These are phyloP conservation scores for Acanthamoeba pearcei DNA, from an alignment of 208 protist species.

Conservation along the genomic window DNA sequence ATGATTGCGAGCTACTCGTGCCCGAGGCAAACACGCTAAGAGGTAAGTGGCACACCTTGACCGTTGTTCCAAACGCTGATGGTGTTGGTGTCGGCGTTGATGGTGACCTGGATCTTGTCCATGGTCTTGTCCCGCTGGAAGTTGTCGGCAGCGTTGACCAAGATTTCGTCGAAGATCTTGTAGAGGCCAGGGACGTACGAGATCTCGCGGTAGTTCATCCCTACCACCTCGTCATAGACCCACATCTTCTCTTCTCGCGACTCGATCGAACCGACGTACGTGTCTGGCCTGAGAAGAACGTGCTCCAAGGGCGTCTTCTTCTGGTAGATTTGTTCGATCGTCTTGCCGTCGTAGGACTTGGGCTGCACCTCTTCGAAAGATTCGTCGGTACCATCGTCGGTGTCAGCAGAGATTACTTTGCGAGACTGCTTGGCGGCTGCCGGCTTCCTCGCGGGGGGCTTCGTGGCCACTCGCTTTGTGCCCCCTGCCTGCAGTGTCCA, in stretches of 20 bases:
- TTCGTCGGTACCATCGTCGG: not conserved
- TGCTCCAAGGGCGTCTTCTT: slow-evolving; percentile 99
- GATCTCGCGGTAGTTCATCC: slow-evolving; percentile 96
- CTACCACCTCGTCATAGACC: slow-evolving; percentile 94
- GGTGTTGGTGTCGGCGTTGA: slow-evolving; percentile 93
- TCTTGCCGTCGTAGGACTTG: slow-evolving; percentile 55
- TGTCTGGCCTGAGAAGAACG: slow-evolving; percentile 98
- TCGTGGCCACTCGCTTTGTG: not conserved
- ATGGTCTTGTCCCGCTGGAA: slow-evolving; percentile 96
- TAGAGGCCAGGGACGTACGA: slow-evolving; percentile 99
- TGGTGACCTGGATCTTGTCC: slow-evolving; percentile 92
- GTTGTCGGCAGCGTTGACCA: slow-evolving; percentile 99
- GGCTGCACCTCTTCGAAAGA: slow-evolving; percentile 44
- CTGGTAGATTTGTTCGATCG: slow-evolving; percentile 91
- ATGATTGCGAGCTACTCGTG: not conserved
- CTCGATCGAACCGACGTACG: slow-evolving; percentile 98
- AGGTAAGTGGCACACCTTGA: slow-evolving; percentile 89
- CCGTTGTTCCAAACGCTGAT: slow-evolving; percentile 99
- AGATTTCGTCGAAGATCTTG: slow-evolving; percentile 99
- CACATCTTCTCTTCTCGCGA: slow-evolving; percentile 94
- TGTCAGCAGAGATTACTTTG: not conserved
- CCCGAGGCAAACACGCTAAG: not conserved
- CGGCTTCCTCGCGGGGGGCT: not conserved
- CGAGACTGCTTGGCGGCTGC: slow-evolving; percentile 7
- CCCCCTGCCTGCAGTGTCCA: not conserved